Conservation (phyloP, 2,329 filamentous ascomycete species). For the Aspergillus thermomutatus region DNA sequence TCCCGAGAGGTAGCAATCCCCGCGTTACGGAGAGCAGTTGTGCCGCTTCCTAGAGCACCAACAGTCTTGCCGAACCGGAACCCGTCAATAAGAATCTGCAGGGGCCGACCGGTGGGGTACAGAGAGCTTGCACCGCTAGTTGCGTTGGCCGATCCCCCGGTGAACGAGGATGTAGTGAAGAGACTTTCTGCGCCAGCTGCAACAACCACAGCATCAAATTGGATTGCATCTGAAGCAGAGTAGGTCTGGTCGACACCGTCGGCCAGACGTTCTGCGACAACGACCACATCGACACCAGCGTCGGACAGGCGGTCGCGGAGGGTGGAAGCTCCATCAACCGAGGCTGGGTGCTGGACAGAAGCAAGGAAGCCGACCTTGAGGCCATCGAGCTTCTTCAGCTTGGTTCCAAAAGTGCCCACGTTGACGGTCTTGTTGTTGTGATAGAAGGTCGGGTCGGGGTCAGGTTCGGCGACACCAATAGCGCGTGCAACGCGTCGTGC, state of each 20-base stretch:
- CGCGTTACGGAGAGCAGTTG: constrained; percentile 38
- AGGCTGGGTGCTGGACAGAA: constrained; percentile 41
- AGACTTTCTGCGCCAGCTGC: constrained; percentile 52
- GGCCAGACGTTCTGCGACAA: constrained; percentile 60
- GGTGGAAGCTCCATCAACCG: constrained; percentile 48
- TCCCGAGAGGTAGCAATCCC: constrained; percentile 41
- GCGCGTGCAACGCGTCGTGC: constrained; percentile 62
- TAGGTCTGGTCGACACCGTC: constrained; percentile 62
- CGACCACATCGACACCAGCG: constrained; percentile 52
- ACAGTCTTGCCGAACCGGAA: constrained; percentile 71
- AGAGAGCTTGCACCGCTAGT: constrained; percentile 51
- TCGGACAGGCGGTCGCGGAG: constrained; percentile 45
- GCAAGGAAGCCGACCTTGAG: constrained; percentile 63
- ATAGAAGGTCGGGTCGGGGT: constrained; percentile 62
- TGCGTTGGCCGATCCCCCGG: constrained; percentile 15
- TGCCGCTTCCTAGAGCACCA: constrained; percentile 53
- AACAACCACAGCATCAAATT: constrained; percentile 53
- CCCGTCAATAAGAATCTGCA: constrained; percentile 60
- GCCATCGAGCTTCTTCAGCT: constrained; percentile 59
- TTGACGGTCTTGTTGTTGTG: constrained; percentile 63
- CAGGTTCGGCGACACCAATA: constrained; percentile 58
- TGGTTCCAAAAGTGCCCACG: constrained; percentile 58
- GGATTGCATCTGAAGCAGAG: constrained; percentile 55
- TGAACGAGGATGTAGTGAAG: constrained; percentile 41
- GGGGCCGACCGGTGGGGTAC: constrained; percentile 62